Evolutionary conservation across 2,329 filamentous ascomycete genomes (phyloP).

Genomic region (Colletotrichum scovillei): DNA sequence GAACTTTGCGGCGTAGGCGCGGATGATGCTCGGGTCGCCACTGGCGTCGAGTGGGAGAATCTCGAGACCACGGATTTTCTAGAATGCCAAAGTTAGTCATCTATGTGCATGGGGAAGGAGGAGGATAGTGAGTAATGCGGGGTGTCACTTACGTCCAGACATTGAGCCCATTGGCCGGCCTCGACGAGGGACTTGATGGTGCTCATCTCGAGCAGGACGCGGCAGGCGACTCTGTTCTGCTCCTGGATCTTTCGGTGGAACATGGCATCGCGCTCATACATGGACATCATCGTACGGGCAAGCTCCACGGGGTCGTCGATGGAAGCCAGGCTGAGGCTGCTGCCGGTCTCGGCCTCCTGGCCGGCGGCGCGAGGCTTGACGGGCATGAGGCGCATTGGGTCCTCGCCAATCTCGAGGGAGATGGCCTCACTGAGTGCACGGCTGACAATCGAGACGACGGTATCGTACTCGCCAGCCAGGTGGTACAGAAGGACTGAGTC

Average conservation of each 20-base stretch:
- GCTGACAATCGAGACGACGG: conserved; percentile 90
- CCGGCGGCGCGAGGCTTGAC: conserved; percentile 75
- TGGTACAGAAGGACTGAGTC: conserved; percentile 96
- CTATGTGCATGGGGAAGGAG: background rate
- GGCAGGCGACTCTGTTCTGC: conserved; percentile 67
- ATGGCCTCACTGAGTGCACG: conserved; percentile 91
- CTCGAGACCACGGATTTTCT: conserved; percentile 79
- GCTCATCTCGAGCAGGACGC: conserved; percentile 70
- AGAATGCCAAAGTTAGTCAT: conserved; percentile 22
- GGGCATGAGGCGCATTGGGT: conserved; percentile 81
- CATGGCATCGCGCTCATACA: conserved; percentile 72
- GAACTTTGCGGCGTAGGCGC: conserved; percentile 84
- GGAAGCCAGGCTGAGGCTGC: conserved; percentile 70
- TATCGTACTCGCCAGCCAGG: conserved; percentile 93
- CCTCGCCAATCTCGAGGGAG: conserved; percentile 85
- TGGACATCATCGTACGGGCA: conserved; percentile 70
- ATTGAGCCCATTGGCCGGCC: conserved; percentile 65
- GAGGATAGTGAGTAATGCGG: background rate
- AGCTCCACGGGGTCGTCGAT: conserved; percentile 72
- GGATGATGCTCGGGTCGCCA: conserved; percentile 83
- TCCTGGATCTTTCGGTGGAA: conserved; percentile 69
- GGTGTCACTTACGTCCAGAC: conserved; percentile 64
- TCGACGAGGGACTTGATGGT: conserved; percentile 69
- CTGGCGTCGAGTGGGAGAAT: conserved; percentile 83
- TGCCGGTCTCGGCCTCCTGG: conserved; percentile 53